Evolutionary conservation across 2,329 filamentous ascomycete genomes (phyloP), one percentile per base, ranked within the genome.

Genomic region (Monilinia polystroma): DNA sequence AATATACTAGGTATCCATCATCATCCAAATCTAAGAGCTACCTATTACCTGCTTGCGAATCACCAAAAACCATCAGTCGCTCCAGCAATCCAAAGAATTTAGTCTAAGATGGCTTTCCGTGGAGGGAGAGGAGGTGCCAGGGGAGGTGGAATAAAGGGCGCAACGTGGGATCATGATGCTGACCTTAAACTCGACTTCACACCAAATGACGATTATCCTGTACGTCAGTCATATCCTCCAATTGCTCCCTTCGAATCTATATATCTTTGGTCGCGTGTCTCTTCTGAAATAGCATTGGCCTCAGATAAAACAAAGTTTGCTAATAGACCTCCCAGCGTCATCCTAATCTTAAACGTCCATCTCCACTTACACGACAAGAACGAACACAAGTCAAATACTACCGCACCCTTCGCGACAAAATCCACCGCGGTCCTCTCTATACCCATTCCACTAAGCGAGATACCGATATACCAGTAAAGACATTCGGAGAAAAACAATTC

Each of bases 401-500:
- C 72, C 81, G 83, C 10, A 76, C 76, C 1, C 76, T 87, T 5
- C 84, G 84, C 70, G 82, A 83, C 57, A 79, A 79, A 55, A 82
- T 85, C 67, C 85, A 86, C 71, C 82, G 87, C 57, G 86, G 86
- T 0, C 84, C 86, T 0, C 83, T 86, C 69, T 88, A 86, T 76
- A 77, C 75, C 4, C 71, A 74, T 64, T 69, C 75, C 0, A 72
- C 74, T 1, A 73, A 73, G 55, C 70, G 72, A 45, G 71, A 75
- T 63, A 58, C 67, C 2, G 81, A 79, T 67, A 78, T 68, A 67
- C 77, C 56, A 68, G 77, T 56, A 68, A 78, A 66, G 76, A 80
- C 66, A 78, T 83, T 73, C 79, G 81, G 70, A 75, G 79, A 70
- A 76, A 76, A 69, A 68, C 77, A 70, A 74, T 77, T 69, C 74